These are phyloP conservation scores for Mycocentrospora acerina DNA, from an alignment of 2,329 filamentous ascomycete genomes.

Conservation along the genomic window DNA sequence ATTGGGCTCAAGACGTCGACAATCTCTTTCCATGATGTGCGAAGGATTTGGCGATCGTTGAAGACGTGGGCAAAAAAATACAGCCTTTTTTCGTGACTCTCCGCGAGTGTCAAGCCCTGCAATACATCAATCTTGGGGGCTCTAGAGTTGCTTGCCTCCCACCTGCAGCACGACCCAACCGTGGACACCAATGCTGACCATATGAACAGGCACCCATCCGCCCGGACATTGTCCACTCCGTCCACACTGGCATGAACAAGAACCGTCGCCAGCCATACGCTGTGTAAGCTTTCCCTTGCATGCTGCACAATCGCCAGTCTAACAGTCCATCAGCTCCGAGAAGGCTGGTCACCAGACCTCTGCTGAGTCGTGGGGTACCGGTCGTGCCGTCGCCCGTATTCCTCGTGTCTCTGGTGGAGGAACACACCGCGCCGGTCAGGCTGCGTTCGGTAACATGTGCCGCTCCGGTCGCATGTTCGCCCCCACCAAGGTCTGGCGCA, in stretches of 20 bases:
- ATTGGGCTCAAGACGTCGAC: constrained; percentile 1
- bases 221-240: constrained; percentile 97
- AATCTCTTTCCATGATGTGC: constrained; percentile 3
- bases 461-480: constrained; percentile 99
- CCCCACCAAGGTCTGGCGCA: constrained; percentile 99
- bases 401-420: constrained; percentile 99
- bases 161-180: too few species aligned
- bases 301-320: constrained; percentile 11
- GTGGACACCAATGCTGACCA: constrained; percentile 10
- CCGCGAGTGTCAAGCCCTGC: constrained; percentile 2
- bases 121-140: neutral
- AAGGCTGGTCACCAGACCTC: constrained; percentile 99
- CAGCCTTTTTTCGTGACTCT: neutral
- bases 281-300: constrained; percentile 62
- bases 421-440: constrained; percentile 99
- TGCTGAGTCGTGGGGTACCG: constrained; percentile 99
- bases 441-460: constrained; percentile 99
- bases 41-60: constrained; percentile 3
- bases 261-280: constrained; percentile 99
- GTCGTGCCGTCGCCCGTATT: constrained; percentile 98
- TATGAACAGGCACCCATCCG: constrained; percentile 74
- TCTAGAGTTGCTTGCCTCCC: neutral
- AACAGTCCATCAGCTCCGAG: constrained; percentile 58
- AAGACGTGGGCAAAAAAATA: constrained; percentile 3
- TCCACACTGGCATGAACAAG: constrained; percentile 99